Evolutionary conservation across 192 early-diverging fungal genomes (phyloP).

Genomic region (Podila clonocystis): DNA sequence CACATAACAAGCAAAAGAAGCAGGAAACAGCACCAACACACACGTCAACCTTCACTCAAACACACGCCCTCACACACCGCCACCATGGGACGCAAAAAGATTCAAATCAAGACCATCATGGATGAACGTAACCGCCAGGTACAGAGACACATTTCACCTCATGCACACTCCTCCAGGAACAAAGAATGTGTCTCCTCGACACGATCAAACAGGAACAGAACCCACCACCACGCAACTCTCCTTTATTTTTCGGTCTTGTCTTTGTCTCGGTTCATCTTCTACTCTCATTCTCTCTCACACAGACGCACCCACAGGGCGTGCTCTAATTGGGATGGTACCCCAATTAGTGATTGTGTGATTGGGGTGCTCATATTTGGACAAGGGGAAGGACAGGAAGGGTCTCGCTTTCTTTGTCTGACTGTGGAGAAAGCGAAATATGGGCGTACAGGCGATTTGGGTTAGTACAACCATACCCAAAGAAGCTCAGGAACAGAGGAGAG

Average conservation of each 20-base stretch:
- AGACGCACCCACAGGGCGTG: not conserved
- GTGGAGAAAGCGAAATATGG: too few relatives aligned
- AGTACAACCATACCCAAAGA: not conserved
- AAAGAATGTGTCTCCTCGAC: not conserved
- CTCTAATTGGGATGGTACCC: not conserved
- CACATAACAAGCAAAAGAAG: too few relatives aligned
- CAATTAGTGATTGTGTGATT: too few relatives aligned
- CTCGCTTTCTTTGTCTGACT: too few relatives aligned
- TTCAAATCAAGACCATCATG: conserved; percentile 89
- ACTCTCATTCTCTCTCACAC: not conserved
- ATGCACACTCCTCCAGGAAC: not conserved
- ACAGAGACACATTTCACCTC: conserved; percentile 11
- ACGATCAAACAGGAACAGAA: too few relatives aligned
- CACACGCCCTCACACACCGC: not conserved
- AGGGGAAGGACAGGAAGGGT: too few relatives aligned
- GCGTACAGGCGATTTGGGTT: not conserved
- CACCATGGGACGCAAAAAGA: conserved; percentile 94
- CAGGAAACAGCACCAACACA: too few relatives aligned
- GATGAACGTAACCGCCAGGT: conserved; percentile 95
- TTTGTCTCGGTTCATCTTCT: not conserved
- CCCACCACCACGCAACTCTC: not conserved
- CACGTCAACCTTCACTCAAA: not conserved
- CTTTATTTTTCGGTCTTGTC: conserved; percentile 2
- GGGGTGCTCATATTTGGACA: too few relatives aligned
- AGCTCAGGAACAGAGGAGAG: not conserved